Conservation (phyloP, 1,284 basidiomycete genomes). For the Caloboletus firmus region DNA sequence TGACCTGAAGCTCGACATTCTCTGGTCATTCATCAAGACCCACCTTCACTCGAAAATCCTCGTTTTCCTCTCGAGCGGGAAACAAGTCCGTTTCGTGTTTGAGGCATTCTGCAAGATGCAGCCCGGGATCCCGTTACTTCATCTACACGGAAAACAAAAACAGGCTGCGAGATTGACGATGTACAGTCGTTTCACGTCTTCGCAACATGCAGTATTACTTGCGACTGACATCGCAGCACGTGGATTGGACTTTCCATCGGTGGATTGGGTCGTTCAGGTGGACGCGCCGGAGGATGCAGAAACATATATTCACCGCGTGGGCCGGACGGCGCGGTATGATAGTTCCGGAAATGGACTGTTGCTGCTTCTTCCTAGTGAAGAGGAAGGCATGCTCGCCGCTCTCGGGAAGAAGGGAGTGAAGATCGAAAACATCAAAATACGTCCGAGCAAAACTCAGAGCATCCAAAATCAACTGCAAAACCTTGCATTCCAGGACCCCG, state of each 20-base stretch:
- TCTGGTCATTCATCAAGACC: constrained; percentile 95
- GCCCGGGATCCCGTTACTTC: constrained; percentile 88
- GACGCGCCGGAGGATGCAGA: constrained; percentile 98
- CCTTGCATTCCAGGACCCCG: constrained; percentile 92
- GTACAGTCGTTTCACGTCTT: constrained; percentile 79
- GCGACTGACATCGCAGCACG: constrained; percentile 98
- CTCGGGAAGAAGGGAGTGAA: constrained; percentile 76
- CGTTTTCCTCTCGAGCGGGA: constrained; percentile 94
- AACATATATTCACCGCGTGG: constrained; percentile 97
- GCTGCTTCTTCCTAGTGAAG: constrained; percentile 87
- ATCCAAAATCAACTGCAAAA: constrained; percentile 90
- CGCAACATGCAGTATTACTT: constrained; percentile 81
- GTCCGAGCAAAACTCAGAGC: constrained; percentile 84
- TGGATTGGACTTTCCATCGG: constrained; percentile 94
- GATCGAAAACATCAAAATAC: constrained; percentile 86
- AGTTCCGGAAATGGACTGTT: constrained; percentile 86
- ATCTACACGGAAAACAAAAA: constrained; percentile 97
- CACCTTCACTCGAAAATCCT: constrained; percentile 92
- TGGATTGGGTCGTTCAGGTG: constrained; percentile 98
- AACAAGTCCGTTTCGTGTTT: constrained; percentile 97
- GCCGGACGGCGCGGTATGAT: constrained; percentile 92
- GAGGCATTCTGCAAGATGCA: constrained; percentile 96
- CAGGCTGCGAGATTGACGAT: constrained; percentile 84
- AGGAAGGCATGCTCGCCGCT: constrained; percentile 80
- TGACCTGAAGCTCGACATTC: constrained; percentile 86